Evolutionary conservation across 441 rosid species (phyloP), one percentile per base, ranked within the genome.

Genomic region (Euphorbia schlechtendalii): DNA sequence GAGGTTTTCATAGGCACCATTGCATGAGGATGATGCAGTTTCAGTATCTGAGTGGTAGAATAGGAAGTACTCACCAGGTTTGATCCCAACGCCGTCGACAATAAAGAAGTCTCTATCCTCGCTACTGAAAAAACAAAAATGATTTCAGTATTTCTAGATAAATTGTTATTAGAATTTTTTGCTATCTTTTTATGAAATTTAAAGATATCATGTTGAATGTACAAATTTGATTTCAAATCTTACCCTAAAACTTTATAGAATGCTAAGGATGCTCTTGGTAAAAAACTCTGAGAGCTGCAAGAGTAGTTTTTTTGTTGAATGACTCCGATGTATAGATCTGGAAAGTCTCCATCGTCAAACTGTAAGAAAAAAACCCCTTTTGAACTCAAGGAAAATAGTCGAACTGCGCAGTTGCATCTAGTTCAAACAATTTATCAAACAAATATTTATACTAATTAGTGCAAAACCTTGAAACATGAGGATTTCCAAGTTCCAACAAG

Each of bases 11-110:
- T 24, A 70, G 57, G 74, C 78, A 8, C 56, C 51, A 5, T 28
- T 54, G 58, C 69, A 65, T 6, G 83, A 63, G n/a, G 64, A 52
- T 34, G 68, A 41, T 56, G 84, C 81, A 17, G 83, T 73, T 0
- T 65, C 82, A 10, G 71, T 46, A 38, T 84, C 86, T 0, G 86
- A 73, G 51, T 84, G 82, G 76, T 76, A 80, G 72, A 81, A 74
- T 34, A 79, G 58, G 69, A 82, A 80, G 59, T 71, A 36, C 45
- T 84, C 88, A 4, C 86, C 83, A 6, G 79, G 79, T 61, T 56
- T 71, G 58, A 82, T 56, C 59, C 80, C 86, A 22, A 67, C 61
- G 24, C 84, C 86, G 38, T 76, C 65, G 10, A 84, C 76, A 12
- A 59, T 43, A 30, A 84, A 71, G 67, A 43, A 70, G 3, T 40